Percentiles rank a stretch among this genome's conserved stretches.
phyloP scores from a whole-genome alignment of 177 flowering plant species.

The Vitis hybrid region DNA sequence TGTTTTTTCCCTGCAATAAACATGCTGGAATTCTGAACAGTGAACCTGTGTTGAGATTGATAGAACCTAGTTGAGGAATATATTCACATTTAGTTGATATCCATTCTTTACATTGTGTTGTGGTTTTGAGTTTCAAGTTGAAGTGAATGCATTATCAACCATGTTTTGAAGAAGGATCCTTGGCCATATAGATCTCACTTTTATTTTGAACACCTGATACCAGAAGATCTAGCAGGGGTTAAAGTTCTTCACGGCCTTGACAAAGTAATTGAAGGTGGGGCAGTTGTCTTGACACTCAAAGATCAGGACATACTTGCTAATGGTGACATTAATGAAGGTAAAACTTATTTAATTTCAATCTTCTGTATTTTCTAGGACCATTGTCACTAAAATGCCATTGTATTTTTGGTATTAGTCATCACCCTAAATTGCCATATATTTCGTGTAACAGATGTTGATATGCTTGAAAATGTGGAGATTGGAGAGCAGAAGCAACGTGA shows the following conservation, averaged over 20 bases:
- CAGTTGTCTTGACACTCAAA: slow-evolving; percentile 95
- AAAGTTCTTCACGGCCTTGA: slow-evolving; percentile 96
- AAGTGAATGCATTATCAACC: neutral
- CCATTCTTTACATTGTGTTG: neutral
- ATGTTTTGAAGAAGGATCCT: neutral
- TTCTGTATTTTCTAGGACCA: neutral
- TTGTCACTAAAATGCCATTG: too few relatives aligned
- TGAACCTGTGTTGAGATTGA: too few relatives aligned
- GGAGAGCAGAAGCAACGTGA: slow-evolving; percentile 90
- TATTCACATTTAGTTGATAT: neutral
- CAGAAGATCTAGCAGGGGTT: slow-evolving; percentile 82
- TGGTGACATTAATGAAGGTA: slow-evolving; percentile 88
- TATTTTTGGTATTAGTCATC: too few relatives aligned
- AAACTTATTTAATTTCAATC: slow-evolving; percentile 1
- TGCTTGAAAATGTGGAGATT: slow-evolving; percentile 76
- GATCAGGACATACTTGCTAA: slow-evolving; percentile 88
- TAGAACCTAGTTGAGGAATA: too few relatives aligned
- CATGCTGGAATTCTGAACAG: too few relatives aligned
- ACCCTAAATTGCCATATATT: too few relatives aligned
- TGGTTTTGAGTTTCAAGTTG: neutral
- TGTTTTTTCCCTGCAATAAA: too few relatives aligned
- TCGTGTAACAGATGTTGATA: too few relatives aligned
- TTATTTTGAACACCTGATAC: neutral
- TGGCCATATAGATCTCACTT: neutral
- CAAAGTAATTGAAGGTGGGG: slow-evolving; percentile 95